A percentile compares a stretch with the other conserved stretches of the same genome.
phyloP scores from a whole-genome alignment of 352 stramenopile genomes.

The Phytophthora multivora region DNA sequence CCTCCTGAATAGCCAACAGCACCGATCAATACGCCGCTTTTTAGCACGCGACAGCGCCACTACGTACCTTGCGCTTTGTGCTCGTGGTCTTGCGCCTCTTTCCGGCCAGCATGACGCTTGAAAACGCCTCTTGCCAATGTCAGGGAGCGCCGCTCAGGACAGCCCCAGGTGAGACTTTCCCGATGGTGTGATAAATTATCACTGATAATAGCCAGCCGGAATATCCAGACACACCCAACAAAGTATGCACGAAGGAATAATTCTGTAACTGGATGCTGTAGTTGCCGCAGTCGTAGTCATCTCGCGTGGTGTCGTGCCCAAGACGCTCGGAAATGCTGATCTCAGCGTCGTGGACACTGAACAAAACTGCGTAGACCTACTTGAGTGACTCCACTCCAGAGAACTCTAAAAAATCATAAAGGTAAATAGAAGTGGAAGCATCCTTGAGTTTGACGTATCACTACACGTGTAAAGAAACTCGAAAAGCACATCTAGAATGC shows the following conservation, averaged over 20 bases:
- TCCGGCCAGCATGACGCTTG: background rate
- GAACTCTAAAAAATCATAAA: slow-evolving; percentile 1
- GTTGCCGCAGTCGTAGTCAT: slow-evolving; percentile 28
- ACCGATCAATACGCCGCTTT: background rate
- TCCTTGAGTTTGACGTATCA: too few relatives aligned
- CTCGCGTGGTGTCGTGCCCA: slow-evolving; percentile 31
- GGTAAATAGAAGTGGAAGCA: too few relatives aligned
- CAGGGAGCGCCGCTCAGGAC: background rate
- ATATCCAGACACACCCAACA: background rate
- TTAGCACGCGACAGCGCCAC: background rate
- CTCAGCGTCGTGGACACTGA: slow-evolving; percentile 32
- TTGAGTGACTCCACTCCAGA: slow-evolving; percentile 17
- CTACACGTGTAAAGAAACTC: too few relatives aligned
- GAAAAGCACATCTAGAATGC: too few relatives aligned
- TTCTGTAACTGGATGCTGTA: background rate
- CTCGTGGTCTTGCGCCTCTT: slow-evolving; percentile 1
- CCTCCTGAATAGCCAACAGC: background rate
- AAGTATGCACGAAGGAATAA: background rate
- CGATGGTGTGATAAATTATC: slow-evolving; percentile 8
- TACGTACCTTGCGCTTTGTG: slow-evolving; percentile 7
- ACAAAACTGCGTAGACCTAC: slow-evolving; percentile 33
- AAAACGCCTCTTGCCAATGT: background rate
- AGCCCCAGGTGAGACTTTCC: background rate
- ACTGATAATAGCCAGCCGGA: slow-evolving; percentile 1
- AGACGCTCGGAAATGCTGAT: slow-evolving; percentile 40